These are phyloP conservation scores for Yamadazyma dushanensis DNA, from an alignment of 1,139 yeast species.

Conservation along the genomic window DNA sequence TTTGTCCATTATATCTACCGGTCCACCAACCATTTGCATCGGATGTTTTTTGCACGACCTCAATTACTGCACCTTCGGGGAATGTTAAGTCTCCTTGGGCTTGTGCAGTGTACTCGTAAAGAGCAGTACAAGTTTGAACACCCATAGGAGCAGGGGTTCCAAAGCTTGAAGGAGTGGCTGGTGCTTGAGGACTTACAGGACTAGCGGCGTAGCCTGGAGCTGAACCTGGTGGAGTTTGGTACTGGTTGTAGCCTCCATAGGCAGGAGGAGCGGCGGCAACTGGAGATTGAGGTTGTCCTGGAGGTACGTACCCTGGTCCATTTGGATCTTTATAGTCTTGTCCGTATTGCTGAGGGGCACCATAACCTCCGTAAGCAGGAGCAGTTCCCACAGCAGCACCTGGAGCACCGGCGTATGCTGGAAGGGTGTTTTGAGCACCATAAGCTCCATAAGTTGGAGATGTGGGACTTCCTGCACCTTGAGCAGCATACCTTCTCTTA, in stretches of 20 bases:
- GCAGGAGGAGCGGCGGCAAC: constrained; percentile 9
- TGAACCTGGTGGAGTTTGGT: constrained; percentile 14
- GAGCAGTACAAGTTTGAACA: constrained; percentile 67
- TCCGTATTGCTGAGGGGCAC: constrained; percentile 11
- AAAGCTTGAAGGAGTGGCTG: constrained; percentile 40
- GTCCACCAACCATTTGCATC: constrained; percentile 99
- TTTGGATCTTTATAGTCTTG: constrained; percentile 18
- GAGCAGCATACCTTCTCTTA: constrained; percentile 66
- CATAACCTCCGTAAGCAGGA: constrained; percentile 23
- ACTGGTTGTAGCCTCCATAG: constrained; percentile 5
- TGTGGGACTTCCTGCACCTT: constrained; percentile 33
- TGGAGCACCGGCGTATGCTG: constrained; percentile 29
- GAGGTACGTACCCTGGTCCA: constrained; percentile 18
- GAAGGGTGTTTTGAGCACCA: constrained; percentile 25
- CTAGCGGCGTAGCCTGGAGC: constrained; percentile 19
- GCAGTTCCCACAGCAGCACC: constrained; percentile 6
- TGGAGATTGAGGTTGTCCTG: constrained; percentile 6
- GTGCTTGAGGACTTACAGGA: constrained; percentile 13
- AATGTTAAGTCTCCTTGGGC: constrained; percentile 89
- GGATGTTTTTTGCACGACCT: constrained; percentile 74
- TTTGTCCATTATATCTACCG: constrained; percentile 80
- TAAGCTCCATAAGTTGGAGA: constrained; percentile 25
- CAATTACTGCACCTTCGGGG: constrained; percentile 85
- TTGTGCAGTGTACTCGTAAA: constrained; percentile 78
- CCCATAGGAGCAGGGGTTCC: constrained; percentile 25